A percentile compares a stretch with the other conserved stretches of the same genome.
These are phyloP conservation scores for Keqinozyma sinolaborantium DNA, from an alignment of 1,139 yeast genomes.

Conservation along the genomic window DNA sequence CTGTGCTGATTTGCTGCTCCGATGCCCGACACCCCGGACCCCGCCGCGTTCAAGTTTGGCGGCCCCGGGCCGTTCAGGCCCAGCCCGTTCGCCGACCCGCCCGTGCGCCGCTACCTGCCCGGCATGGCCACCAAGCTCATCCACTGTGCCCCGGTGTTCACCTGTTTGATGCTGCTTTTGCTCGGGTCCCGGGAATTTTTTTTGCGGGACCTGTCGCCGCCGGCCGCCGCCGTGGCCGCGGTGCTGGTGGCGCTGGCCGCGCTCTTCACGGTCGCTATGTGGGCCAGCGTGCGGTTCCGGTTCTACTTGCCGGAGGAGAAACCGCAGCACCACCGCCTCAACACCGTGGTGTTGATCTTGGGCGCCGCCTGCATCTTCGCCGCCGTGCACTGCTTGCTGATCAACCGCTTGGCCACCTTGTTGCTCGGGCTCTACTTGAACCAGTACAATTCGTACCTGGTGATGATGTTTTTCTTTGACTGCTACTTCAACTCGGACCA, in stretches of 20 bases:
- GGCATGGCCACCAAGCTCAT: neutral
- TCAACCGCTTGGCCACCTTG: conserved; percentile 19
- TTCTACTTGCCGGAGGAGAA: neutral
- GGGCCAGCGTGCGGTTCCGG: neutral
- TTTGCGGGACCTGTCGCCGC: neutral
- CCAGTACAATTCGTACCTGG: conserved; percentile 24
- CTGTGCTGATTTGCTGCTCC: too few species aligned
- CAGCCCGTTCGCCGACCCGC: neutral
- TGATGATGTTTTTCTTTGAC: conserved; percentile 20
- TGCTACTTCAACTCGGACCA: conserved; percentile 10
- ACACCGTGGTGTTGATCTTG: neutral
- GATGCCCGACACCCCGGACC: too few species aligned
- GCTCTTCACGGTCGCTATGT: conserved; percentile 1
- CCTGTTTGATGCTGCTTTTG: neutral
- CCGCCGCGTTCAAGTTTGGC: too few species aligned
- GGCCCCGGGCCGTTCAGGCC: too few species aligned
- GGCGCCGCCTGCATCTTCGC: conserved; percentile 8
- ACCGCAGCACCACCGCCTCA: neutral
- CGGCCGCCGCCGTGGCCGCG: neutral
- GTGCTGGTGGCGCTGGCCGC: conserved; percentile 4
- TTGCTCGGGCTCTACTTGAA: conserved; percentile 25
- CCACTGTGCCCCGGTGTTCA: neutral
- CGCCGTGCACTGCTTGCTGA: conserved; percentile 17
- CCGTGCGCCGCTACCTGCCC: neutral
- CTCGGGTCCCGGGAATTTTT: neutral